These are phyloP conservation scores for Pleurotus ostreatus DNA, from an alignment of 768 basidiomycete species.

Conservation along the genomic window DNA sequence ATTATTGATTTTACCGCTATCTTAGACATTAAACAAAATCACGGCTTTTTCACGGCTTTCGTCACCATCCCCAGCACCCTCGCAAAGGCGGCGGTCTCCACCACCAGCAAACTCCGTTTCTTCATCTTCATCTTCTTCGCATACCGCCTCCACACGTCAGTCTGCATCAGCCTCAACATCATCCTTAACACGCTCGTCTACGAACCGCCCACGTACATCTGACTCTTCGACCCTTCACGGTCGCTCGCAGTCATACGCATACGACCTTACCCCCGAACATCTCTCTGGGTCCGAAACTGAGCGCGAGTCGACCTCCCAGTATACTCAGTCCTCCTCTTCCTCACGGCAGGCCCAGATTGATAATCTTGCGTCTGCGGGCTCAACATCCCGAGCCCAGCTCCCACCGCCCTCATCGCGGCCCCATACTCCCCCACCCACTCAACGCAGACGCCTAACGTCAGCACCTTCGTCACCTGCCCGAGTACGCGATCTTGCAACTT, in stretches of 20 bases:
- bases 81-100: neutral
- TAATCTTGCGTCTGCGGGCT: conserved; percentile 18
- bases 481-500: conserved; percentile 6
- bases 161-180: conserved; percentile 23
- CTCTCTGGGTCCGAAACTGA: conserved; percentile 83
- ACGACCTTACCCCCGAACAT: conserved; percentile 25
- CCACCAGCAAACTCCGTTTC: conserved; percentile 16
- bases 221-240: conserved; percentile 18
- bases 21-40: conserved; percentile 19
- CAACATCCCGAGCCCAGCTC: conserved; percentile 1
- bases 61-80: conserved; percentile 15
- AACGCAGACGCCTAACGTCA: conserved; percentile 42
- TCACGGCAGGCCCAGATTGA: conserved; percentile 20
- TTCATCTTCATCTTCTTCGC: conserved; percentile 26
- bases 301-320: conserved; percentile 48
- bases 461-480: conserved; percentile 34
- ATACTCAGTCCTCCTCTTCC: conserved; percentile 17
- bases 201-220: conserved; percentile 29
- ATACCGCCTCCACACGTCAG: conserved; percentile 26
- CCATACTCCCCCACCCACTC: conserved; percentile 12
- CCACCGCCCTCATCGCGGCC: conserved; percentile 5
- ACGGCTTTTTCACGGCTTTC: conserved; percentile 27
- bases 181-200: conserved; percentile 12
- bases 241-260: conserved; percentile 14
- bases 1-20: conserved; percentile 12